Conservation (phyloP, 768 basidiomycete genomes). For the Termitomyces bulborhizus region DNA sequence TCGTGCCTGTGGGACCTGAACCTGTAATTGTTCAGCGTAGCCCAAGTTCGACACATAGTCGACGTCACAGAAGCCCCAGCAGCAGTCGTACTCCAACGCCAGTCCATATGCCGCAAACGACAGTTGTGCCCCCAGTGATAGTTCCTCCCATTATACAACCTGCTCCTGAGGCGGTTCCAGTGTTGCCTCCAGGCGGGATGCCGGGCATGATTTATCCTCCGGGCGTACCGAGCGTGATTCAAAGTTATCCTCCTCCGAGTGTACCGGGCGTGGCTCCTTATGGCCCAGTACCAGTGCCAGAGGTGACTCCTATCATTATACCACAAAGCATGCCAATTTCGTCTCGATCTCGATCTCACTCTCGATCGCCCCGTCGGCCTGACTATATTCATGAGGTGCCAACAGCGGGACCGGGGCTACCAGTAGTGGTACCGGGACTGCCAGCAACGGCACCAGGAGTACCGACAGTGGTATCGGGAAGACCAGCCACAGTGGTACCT, state of each 20-base stretch:
- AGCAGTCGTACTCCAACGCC: background rate
- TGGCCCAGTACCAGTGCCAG: background rate
- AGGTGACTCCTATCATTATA: background rate
- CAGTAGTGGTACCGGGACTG: background rate
- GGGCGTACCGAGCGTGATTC: background rate
- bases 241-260: background rate
- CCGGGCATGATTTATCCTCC: background rate
- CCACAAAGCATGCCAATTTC: background rate
- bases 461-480: background rate
- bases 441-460: background rate
- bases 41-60: background rate
- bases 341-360: slow-evolving; percentile 3
- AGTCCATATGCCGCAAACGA: background rate
- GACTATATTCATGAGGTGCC: background rate
- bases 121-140: background rate
- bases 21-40: background rate
- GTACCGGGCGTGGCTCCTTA: no score
- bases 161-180: background rate
- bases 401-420: background rate
- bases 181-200: background rate
- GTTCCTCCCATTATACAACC: background rate
- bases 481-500: background rate
- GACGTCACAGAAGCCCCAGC: background rate
- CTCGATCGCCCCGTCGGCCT: slow-evolving; percentile 3
- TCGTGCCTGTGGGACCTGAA: background rate